These are phyloP conservation scores for Boletus rubescentipes DNA, from an alignment of 768 basidiomycete species.

Conservation along the genomic window DNA sequence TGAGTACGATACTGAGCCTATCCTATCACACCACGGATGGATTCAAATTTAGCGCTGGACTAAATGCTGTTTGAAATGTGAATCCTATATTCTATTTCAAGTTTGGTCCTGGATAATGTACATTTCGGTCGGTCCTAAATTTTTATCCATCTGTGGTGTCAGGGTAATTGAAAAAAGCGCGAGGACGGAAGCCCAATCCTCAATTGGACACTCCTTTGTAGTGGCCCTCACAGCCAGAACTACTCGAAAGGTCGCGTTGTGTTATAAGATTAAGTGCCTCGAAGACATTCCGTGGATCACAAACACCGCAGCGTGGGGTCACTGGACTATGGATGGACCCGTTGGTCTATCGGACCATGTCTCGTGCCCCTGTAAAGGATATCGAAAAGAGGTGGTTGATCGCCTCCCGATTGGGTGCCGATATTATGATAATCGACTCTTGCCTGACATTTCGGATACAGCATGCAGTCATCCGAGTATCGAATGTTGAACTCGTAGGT, in stretches of 20 bases:
- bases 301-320: background rate
- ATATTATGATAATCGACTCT: background rate
- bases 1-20: conserved; percentile 39
- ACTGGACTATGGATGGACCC: background rate
- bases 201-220: background rate
- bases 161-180: background rate
- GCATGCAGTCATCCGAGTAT: background rate
- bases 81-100: no score
- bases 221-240: background rate
- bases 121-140: no score
- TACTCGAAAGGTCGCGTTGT: background rate
- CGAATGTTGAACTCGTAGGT: background rate
- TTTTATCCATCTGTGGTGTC: no score
- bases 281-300: background rate
- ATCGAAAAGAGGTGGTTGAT: no score
- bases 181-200: background rate
- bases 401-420: no score
- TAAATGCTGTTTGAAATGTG: no score
- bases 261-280: background rate
- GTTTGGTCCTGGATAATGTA: no score
- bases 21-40: no score
- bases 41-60: no score
- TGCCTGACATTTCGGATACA: background rate
- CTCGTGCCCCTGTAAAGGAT: background rate
- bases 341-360: background rate